Percentiles rank a stretch among this genome's conserved stretches.
phyloP scores from a whole-genome alignment of 2,329 filamentous ascomycete species.

The Cytospora schulzeri region DNA sequence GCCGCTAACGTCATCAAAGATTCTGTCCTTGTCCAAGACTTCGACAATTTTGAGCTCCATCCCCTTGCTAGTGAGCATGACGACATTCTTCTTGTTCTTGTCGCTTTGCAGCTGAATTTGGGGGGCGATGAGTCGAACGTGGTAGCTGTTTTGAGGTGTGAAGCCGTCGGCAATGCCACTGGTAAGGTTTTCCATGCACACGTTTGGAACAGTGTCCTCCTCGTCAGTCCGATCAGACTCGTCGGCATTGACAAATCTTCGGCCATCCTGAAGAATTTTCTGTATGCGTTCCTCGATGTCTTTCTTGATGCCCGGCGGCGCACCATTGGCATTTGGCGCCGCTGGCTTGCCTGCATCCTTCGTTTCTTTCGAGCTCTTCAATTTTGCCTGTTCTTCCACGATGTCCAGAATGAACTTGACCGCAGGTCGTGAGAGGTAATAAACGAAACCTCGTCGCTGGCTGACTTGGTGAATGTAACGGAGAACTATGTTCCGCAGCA shows the following conservation, averaged over 20 bases:
- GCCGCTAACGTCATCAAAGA: slow-evolving; percentile 91
- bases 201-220: slow-evolving; percentile 36
- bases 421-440: slow-evolving; percentile 92
- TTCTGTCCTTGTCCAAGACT: slow-evolving; percentile 93
- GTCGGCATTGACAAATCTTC: slow-evolving; percentile 76
- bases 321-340: slow-evolving; percentile 36
- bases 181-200: slow-evolving; percentile 63
- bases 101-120: slow-evolving; percentile 98
- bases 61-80: slow-evolving; percentile 92
- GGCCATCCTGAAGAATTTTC: slow-evolving; percentile 81
- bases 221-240: slow-evolving; percentile 44
- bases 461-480: slow-evolving; percentile 97
- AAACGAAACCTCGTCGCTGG: slow-evolving; percentile 92
- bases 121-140: slow-evolving; percentile 90
- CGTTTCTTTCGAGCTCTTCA: slow-evolving; percentile 49
- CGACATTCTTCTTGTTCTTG: slow-evolving; percentile 95
- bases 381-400: slow-evolving; percentile 87
- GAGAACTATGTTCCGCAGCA: slow-evolving; percentile 90
- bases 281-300: slow-evolving; percentile 84
- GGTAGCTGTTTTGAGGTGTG: slow-evolving; percentile 88
- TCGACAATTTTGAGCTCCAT: slow-evolving; percentile 98
- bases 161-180: slow-evolving; percentile 86
- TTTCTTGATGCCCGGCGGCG: slow-evolving; percentile 40
- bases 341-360: slow-evolving; percentile 29
- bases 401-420: slow-evolving; percentile 99